Percentiles rank a stretch among this genome's conserved stretches.
Evolutionary conservation across 2,329 filamentous ascomycete genomes (phyloP).

Genomic region (Penicillium brevicompactum): DNA sequence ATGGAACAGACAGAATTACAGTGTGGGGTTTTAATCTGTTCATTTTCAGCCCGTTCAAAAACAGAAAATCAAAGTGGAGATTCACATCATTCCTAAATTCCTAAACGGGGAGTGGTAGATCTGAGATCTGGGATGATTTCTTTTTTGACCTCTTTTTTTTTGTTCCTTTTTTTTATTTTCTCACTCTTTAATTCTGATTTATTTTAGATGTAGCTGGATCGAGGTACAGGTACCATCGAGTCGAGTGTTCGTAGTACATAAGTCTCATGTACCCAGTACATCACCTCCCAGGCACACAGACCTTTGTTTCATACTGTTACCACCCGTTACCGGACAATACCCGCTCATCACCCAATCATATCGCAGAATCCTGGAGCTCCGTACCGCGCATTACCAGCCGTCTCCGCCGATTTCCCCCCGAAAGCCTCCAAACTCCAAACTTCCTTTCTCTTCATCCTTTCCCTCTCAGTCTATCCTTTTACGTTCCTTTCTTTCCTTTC

Average conservation of each 20-base stretch:
- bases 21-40: constrained; percentile 1
- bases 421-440: constrained; percentile 15
- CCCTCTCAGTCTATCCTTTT: constrained; percentile 18
- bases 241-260: constrained; percentile 1
- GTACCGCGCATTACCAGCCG: constrained; percentile 13
- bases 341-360: constrained; percentile 5
- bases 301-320: constrained; percentile 10
- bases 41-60: constrained; percentile 11
- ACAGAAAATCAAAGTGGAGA: neutral
- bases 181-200: neutral
- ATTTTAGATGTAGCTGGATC: neutral
- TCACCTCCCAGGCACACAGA: constrained; percentile 1
- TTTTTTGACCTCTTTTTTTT: neutral
- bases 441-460: constrained; percentile 19
- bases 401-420: constrained; percentile 14
- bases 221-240: neutral
- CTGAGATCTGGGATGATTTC: constrained; percentile 8
- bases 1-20: neutral
- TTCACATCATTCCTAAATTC: neutral
- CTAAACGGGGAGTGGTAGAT: constrained; percentile 5
- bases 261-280: constrained; percentile 15
- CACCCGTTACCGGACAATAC: constrained; percentile 13
- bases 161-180: neutral
- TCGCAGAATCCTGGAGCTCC: constrained; percentile 7
- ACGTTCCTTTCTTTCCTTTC: constrained; percentile 23